Evolutionary conservation across 2,329 filamentous ascomycete species (phyloP).

Genomic region (Bipolaris bicolor): DNA sequence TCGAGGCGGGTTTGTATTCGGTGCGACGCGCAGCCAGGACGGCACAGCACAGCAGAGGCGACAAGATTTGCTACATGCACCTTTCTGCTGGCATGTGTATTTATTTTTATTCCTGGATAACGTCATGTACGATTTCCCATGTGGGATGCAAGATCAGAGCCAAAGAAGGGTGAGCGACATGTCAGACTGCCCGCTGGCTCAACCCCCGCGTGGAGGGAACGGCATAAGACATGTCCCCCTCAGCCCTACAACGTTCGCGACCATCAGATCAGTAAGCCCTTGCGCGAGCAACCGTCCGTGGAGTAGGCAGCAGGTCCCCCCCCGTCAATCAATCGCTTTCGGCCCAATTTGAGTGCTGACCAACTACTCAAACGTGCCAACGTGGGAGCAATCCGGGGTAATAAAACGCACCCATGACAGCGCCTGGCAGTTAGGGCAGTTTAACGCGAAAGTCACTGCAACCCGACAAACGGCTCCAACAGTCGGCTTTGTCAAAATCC

Average conservation of each 20-base stretch:
- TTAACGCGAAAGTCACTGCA: neutral
- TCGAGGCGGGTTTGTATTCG: constrained; percentile 1
- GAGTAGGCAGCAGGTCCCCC: constrained; percentile 10
- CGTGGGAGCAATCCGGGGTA: constrained; percentile 25
- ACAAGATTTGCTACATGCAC: neutral
- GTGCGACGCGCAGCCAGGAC: neutral
- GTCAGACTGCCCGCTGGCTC: constrained; percentile 4
- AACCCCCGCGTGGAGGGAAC: constrained; percentile 2
- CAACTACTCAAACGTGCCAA: constrained; percentile 4
- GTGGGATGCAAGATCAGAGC: neutral
- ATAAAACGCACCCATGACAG: constrained; percentile 5
- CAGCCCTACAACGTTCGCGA: constrained; percentile 13
- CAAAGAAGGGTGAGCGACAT: neutral
- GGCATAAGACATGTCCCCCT: neutral
- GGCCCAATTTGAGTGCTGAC: constrained; percentile 34
- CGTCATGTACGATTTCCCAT: neutral
- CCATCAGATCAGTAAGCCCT: constrained; percentile 35
- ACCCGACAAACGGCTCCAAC: neutral
- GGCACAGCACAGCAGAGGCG: neutral
- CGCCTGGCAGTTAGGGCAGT: neutral
- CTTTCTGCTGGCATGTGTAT: neutral
- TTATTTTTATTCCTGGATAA: neutral
- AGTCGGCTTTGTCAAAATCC: neutral
- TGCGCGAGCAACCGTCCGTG: constrained; percentile 32
- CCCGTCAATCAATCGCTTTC: constrained; percentile 15